Base-by-base conservation (phyloP, 768 basidiomycete genomes). In the Mrakia gelida region DNA sequence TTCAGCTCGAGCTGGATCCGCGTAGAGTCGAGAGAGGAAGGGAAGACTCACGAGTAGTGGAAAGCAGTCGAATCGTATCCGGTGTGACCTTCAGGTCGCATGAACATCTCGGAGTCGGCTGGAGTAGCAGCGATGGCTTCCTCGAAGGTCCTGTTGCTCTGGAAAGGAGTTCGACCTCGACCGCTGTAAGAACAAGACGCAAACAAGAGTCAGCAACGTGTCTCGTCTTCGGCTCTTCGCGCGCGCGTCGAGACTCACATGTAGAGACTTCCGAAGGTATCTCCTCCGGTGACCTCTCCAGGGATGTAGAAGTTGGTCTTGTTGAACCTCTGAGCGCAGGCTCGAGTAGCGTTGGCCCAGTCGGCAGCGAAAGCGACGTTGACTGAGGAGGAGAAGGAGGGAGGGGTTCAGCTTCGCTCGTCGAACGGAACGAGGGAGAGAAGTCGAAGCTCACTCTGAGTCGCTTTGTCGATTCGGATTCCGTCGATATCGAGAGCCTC, bases 401-500 rank as follows among this genome's bases (percentile, higher is more conserved):
- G 49, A 18, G 49, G 38, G 38, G 8, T 18, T 52, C 49, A 52
- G 49, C 49, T 16, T 52, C 18, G 16, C 16, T 52, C 7, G 49
- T 21, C 3, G 16, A 45, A 45, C 15, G 18, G 15, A 52, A 52
- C 16, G 49, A 10, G 45, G 45, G 15, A 52, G 13, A 2, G 18
- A 52, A 21, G 49, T 16, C 2, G 16, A 52, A 52, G 49, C 49
- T 52, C 49, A 52, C 49, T 52, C 83, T 97, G 95, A 0, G 93
- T 95, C 32, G 94, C 89, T 84, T 97, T 97, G 84, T 96, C 95
- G 85, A 97, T 90, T 85, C 95, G 95, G 83, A 96, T 95, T 76
- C 90, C 95, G 82, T 97, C 95, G 81, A 97, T 87, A 82, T 96
- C 95, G 70, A 96, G 89, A 0, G 94, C 91, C 56, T 89, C 89